A percentile compares a stretch with the other conserved stretches of the same genome.
Evolutionary conservation across 2,329 filamentous ascomycete species (phyloP).

Genomic region (Trichoderma endophyticum): DNA sequence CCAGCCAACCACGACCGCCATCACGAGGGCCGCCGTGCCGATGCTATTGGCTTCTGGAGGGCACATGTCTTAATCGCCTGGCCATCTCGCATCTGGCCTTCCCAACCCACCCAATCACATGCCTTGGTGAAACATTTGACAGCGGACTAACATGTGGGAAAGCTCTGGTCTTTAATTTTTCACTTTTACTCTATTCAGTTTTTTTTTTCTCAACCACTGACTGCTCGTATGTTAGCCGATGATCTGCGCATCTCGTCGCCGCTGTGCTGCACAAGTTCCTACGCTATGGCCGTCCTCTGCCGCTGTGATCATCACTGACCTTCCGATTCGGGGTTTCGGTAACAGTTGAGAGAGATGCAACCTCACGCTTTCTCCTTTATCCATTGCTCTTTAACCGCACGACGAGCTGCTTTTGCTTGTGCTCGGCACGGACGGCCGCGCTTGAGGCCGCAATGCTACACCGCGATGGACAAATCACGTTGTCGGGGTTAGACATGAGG

Average conservation of each 20-base stretch:
- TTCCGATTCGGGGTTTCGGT: not conserved
- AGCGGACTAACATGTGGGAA: not conserved
- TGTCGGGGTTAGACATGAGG: not conserved
- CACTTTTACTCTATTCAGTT: not conserved
- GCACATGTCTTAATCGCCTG: conserved; percentile 6
- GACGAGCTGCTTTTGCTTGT: not conserved
- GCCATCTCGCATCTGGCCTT: not conserved
- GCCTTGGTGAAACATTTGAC: not conserved
- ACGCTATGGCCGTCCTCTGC: not conserved
- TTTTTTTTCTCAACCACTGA: not conserved
- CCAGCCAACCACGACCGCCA: conserved; percentile 2
- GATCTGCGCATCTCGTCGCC: not conserved
- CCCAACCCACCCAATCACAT: not conserved
- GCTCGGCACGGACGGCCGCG: not conserved
- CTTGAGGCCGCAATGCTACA: not conserved
- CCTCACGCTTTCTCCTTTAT: not conserved
- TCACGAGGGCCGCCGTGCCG: conserved; percentile 8
- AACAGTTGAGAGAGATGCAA: not conserved
- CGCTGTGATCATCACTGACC: not conserved
- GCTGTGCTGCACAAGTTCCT: not conserved
- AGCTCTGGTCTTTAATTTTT: not conserved
- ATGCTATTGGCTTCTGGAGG: conserved; percentile 10
- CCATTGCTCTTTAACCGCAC: conserved; percentile 1
- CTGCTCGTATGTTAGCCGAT: not conserved
- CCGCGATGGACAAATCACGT: not conserved